Conservation (phyloP, 2,329 filamentous ascomycete genomes). For the Sporothrix inflata region DNA sequence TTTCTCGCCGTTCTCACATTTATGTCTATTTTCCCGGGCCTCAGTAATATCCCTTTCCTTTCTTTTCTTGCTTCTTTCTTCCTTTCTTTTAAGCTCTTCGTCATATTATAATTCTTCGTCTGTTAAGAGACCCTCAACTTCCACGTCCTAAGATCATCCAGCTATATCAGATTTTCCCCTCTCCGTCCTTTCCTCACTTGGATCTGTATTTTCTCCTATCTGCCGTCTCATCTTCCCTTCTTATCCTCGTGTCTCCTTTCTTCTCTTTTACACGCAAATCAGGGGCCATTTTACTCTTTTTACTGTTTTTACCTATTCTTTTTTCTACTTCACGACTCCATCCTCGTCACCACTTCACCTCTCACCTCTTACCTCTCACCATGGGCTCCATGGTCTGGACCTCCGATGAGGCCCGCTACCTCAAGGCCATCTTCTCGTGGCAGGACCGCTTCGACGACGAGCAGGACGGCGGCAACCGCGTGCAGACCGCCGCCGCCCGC, state of each 20-base stretch:
- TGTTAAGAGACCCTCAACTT: not conserved
- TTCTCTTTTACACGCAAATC: not conserved
- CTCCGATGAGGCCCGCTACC: constrained; percentile 47
- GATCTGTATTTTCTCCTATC: not conserved
- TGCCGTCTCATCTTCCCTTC: not conserved
- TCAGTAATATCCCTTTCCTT: not conserved
- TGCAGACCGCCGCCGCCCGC: constrained; percentile 30
- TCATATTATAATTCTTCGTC: not conserved
- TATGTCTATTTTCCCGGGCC: not conserved
- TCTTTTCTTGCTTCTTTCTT: not conserved
- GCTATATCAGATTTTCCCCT: not conserved
- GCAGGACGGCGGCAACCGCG: constrained; percentile 7
- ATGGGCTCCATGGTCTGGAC: constrained; percentile 45
- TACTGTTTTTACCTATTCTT: not conserved
- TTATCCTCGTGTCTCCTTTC: not conserved
- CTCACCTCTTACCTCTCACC: not conserved
- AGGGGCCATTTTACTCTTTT: not conserved
- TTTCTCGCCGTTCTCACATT: not conserved
- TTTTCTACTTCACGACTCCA: not conserved
- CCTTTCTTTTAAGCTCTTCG: not conserved
- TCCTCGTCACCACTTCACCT: not conserved
- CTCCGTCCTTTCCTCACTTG: not conserved
- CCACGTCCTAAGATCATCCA: not conserved
- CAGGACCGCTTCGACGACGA: constrained; percentile 41
- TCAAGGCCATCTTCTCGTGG: constrained; percentile 47